phyloP scores from a whole-genome alignment of 768 basidiomycete species.

The Serendipita sp. region DNA sequence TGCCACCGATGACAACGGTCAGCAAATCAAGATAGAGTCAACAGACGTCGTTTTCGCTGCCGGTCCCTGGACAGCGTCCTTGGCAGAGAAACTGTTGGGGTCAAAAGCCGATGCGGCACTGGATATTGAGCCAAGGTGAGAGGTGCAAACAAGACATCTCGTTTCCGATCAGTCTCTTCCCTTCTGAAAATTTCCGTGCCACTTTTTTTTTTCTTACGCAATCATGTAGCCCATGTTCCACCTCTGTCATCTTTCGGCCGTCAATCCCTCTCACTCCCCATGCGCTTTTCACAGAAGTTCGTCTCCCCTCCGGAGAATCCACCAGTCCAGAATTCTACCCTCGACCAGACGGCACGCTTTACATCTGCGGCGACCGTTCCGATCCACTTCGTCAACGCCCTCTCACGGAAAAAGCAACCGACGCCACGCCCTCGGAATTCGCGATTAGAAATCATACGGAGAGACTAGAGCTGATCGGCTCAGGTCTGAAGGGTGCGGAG shows the following conservation, averaged over 20 bases:
- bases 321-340: conserved; percentile 27
- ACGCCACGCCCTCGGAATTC: not conserved
- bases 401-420: conserved; percentile 14
- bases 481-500: conserved; percentile 3
- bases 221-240: conserved; percentile 65
- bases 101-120: conserved; percentile 6
- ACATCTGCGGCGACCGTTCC: conserved; percentile 10
- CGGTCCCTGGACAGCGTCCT: conserved; percentile 69
- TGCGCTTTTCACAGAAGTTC: conserved; percentile 71
- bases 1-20: conserved; percentile 14
- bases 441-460: conserved; percentile 4
- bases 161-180: not conserved
- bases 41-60: conserved; percentile 63
- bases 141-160: not conserved
- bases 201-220: conserved; percentile 39
- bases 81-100: conserved; percentile 23
- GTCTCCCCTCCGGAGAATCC: conserved; percentile 21
- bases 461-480: conserved; percentile 1
- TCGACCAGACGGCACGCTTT: conserved; percentile 18
- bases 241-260: conserved; percentile 27
- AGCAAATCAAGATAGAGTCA: conserved; percentile 29
- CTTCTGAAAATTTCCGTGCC: conserved; percentile 22
- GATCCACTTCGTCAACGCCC: conserved; percentile 17
- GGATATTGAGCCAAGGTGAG: conserved; percentile 7
- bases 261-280: conserved; percentile 42